These are phyloP conservation scores for Cyanidium caldarium DNA, from an alignment of 23 red algal species.

Conservation along the genomic window DNA sequence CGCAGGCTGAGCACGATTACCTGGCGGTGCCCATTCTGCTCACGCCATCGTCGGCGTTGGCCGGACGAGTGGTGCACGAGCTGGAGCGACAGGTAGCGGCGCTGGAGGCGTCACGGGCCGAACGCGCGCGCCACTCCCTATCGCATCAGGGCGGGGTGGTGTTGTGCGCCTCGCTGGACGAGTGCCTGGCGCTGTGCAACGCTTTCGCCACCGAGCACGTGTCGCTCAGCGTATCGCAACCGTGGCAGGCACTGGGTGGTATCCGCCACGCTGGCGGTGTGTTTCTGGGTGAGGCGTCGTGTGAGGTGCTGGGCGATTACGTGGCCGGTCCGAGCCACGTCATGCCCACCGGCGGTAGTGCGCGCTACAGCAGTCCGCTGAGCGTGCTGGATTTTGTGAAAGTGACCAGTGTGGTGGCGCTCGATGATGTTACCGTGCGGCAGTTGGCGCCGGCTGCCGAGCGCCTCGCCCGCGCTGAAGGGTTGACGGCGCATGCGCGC, in stretches of 20 bases:
- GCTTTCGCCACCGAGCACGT: constrained; percentile 87
- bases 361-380: constrained; percentile 51
- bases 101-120: constrained; percentile 3
- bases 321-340: constrained; percentile 87
- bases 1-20: constrained; percentile 96
- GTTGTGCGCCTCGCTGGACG: constrained; percentile 33
- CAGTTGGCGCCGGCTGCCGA: constrained; percentile 43
- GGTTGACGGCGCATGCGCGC: constrained; percentile 54
- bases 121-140: constrained; percentile 39
- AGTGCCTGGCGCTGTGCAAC: constrained; percentile 49
- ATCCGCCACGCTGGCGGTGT: constrained; percentile 75
- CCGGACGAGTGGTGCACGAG: constrained; percentile 24
- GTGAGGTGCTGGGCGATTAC: constrained; percentile 92
- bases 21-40: constrained; percentile 58
- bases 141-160: constrained; percentile 59
- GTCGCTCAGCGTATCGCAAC: constrained; percentile 36
- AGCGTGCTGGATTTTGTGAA: constrained; percentile 86
- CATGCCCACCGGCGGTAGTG: constrained; percentile 84
- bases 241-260: constrained; percentile 46
- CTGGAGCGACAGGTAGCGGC: constrained; percentile 38
- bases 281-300: constrained; percentile 66
- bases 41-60: constrained; percentile 23
- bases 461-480: constrained; percentile 61
- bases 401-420: constrained; percentile 49
- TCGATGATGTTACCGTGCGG: constrained; percentile 22